Conservation (phyloP, 2,329 filamentous ascomycete species). For the Fusarium metavorans region DNA sequence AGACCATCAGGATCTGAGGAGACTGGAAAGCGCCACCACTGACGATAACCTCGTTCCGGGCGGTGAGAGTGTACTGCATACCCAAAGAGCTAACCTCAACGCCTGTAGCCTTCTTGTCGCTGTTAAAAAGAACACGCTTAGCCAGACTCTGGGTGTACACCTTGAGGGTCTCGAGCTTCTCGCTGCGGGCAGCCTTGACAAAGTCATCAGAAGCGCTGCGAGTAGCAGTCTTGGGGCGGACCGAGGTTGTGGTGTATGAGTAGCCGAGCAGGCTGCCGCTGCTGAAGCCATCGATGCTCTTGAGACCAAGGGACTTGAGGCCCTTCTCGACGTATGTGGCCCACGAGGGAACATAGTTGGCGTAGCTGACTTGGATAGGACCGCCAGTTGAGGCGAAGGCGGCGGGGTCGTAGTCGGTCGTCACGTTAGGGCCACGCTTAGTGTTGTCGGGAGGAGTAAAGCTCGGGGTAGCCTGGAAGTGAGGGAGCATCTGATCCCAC, state of each 20-base stretch:
- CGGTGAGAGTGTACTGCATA: slow-evolving; percentile 30
- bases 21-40: slow-evolving; percentile 35
- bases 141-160: slow-evolving; percentile 57
- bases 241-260: slow-evolving; percentile 37
- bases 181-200: slow-evolving; percentile 42
- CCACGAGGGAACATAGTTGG: slow-evolving; percentile 43
- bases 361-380: slow-evolving; percentile 43
- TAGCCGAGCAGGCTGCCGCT: slow-evolving; percentile 42
- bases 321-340: slow-evolving; percentile 38
- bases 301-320: slow-evolving; percentile 44
- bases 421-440: slow-evolving; percentile 36
- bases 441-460: slow-evolving; percentile 43
- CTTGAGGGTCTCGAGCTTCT: slow-evolving; percentile 49
- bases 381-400: slow-evolving; percentile 43
- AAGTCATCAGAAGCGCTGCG: slow-evolving; percentile 45
- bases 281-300: slow-evolving; percentile 36
- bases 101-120: slow-evolving; percentile 53
- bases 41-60: slow-evolving; percentile 34
- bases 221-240: slow-evolving; percentile 33
- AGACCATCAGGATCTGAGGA: slow-evolving; percentile 38
- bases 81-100: slow-evolving; percentile 45
- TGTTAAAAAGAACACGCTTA: slow-evolving; percentile 59
- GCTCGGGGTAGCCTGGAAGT: slow-evolving; percentile 43
- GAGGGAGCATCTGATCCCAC: slow-evolving; percentile 43
- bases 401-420: slow-evolving; percentile 40